Evolutionary conservation across 140 eudicot genomes (phyloP).

Genomic region (Flaveria floridana): DNA sequence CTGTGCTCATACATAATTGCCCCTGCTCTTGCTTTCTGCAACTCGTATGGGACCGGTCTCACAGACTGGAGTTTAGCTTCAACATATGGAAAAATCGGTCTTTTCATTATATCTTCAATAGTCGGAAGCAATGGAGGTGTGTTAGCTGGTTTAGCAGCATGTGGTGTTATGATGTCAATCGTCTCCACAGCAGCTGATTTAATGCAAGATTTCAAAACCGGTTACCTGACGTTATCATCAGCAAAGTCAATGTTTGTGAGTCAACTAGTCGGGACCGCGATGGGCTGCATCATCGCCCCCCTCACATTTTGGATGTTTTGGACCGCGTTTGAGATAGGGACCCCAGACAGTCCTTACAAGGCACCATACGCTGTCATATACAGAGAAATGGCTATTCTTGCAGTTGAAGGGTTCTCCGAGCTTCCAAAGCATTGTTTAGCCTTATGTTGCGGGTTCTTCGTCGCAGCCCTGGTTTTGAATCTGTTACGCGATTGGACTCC

Average conservation of each 20-base stretch:
- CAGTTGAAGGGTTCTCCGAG: conserved; percentile 79
- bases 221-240: conserved; percentile 79
- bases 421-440: conserved; percentile 77
- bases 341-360: conserved; percentile 82
- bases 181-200: conserved; percentile 84
- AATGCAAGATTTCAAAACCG: conserved; percentile 94
- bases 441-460: conserved; percentile 66
- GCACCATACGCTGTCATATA: conserved; percentile 93
- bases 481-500: conserved; percentile 64
- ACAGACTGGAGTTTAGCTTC: conserved; percentile 90
- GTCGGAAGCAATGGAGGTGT: conserved; percentile 82
- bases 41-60: conserved; percentile 89
- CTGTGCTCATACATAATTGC: conserved; percentile 64
- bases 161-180: conserved; percentile 87
- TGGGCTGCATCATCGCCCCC: conserved; percentile 92
- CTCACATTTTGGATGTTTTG: conserved; percentile 84
- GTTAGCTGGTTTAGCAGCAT: conserved; percentile 74
- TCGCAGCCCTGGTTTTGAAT: conserved; percentile 59
- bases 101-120: conserved; percentile 64
- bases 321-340: conserved; percentile 79
- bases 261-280: conserved; percentile 75
- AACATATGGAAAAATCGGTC: conserved; percentile 84
- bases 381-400: conserved; percentile 88
- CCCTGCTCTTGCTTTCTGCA: conserved; percentile 90
- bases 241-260: conserved; percentile 86